A percentile compares a stretch with the other conserved stretches of the same genome.
Evolutionary conservation across 2,329 filamentous ascomycete species (phyloP).

Genomic region (Aureobasidium namibiae): DNA sequence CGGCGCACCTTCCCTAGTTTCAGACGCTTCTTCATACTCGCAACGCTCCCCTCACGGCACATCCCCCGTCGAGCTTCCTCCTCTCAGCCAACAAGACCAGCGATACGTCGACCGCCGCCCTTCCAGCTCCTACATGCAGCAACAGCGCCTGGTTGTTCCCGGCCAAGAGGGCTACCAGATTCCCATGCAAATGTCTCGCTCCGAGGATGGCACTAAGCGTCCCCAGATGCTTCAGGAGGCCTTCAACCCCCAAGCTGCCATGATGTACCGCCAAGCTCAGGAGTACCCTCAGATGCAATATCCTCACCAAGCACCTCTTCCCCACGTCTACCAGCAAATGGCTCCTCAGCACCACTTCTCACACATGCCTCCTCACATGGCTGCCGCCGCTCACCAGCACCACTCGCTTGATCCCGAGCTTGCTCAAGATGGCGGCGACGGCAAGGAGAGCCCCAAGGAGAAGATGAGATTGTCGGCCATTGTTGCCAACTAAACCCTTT

Average conservation of each 20-base stretch:
- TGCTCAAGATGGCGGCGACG: constrained; percentile 18
- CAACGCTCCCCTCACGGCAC: constrained; percentile 36
- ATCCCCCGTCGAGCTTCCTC: constrained; percentile 39
- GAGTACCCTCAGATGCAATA: constrained; percentile 16
- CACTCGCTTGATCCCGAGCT: constrained; percentile 22
- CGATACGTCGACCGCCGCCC: constrained; percentile 21
- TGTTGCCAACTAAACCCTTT: constrained; percentile 4
- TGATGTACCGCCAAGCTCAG: constrained; percentile 18
- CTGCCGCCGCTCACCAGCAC: constrained; percentile 13
- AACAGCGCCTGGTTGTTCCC: constrained; percentile 26
- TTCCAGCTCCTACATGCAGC: constrained; percentile 17
- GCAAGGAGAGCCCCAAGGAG: constrained; percentile 28
- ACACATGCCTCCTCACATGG: constrained; percentile 15
- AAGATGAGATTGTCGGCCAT: constrained; percentile 32
- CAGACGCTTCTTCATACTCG: constrained; percentile 49
- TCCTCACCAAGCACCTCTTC: constrained; percentile 15
- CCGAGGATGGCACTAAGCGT: constrained; percentile 20
- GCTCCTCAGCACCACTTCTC: constrained; percentile 21
- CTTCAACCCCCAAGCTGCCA: constrained; percentile 22
- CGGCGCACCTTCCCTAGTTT: constrained; percentile 59
- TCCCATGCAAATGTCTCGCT: constrained; percentile 22
- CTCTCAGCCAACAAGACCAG: constrained; percentile 22
- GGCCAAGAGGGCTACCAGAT: constrained; percentile 24
- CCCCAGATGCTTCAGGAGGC: constrained; percentile 28
- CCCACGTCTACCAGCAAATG: constrained; percentile 19